Base-by-base conservation (phyloP, 2,329 filamentous ascomycete species). In the Penicillium glabrum region DNA sequence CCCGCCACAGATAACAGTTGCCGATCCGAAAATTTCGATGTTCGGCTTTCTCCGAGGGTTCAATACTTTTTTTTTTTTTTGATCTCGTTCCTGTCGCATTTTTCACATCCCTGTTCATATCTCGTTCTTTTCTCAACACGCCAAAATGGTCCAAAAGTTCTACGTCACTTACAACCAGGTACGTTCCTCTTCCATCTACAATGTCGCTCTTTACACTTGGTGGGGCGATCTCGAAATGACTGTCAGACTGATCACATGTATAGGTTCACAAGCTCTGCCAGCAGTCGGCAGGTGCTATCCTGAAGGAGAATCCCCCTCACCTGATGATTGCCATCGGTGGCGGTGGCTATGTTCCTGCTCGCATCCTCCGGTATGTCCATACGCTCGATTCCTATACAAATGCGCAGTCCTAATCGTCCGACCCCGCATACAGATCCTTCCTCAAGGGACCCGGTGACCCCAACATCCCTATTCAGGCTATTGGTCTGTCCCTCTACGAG, bases 391-490 rank as follows among this genome's bases (percentile, higher is more conserved):
- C 13, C 13, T 35, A 21, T 11, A 19, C 13, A 29, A 13, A 41
- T 27, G 47, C 47, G 47, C 47, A 41, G 29, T 16, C 13, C 51
- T 53, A 41, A 53, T 19, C 23, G n/a, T 43, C 35, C 43, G 46
- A 23, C 35, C 26, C n/a, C 4, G 53, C 69, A 21, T 33, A 51
- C 67, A 79, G 80, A 62, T 98, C 95, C 21, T 99, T 99, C 83
- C 89, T 99, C 76, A 97, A 96, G 83, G 86, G 87, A 73, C 83
- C 90, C 58, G 91, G 89, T 67, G 85, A 82, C 61, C 87, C 92
- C 77, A 99, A 99, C 81, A 99, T 99, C 71, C 93, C 95, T 66
- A 99, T 99, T 78, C 95, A 99, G 83, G 95, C 95, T 63, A 99
- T 99, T 75, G 95, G 95, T 48, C 89, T 99, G 63, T 98, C 93